Conservation (phyloP, 805 yeast genomes). For the Yamadazyma sp. region DNA sequence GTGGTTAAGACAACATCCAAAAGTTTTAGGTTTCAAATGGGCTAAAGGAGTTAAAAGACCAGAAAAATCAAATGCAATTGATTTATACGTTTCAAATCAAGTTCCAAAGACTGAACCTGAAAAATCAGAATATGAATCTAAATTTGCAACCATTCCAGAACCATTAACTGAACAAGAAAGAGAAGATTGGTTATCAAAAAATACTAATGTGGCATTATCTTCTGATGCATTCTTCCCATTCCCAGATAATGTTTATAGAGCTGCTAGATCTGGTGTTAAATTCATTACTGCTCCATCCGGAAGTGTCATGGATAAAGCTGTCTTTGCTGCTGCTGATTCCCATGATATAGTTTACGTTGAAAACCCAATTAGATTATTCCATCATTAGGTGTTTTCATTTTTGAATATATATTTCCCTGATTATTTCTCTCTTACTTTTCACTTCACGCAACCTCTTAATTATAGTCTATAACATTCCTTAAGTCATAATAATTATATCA, state of each 20-base stretch:
- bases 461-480: too few species aligned
- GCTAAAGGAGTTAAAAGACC: slow-evolving; percentile 98
- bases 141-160: slow-evolving; percentile 78
- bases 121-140: slow-evolving; percentile 85
- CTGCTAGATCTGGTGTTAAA: slow-evolving; percentile 94
- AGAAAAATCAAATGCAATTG: slow-evolving; percentile 97
- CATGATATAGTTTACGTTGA: slow-evolving; percentile 89
- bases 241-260: slow-evolving; percentile 98
- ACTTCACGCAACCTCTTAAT: too few species aligned
- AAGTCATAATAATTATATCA: too few species aligned
- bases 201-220: slow-evolving; percentile 83
- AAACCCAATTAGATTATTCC: slow-evolving; percentile 97
- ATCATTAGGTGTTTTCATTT: slow-evolving; percentile 59
- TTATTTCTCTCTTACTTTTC: too few species aligned
- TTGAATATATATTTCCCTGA: too few species aligned
- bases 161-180: slow-evolving; percentile 84
- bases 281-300: slow-evolving; percentile 97
- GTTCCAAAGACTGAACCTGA: slow-evolving; percentile 92
- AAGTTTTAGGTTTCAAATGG: slow-evolving; percentile 91
- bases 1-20: slow-evolving; percentile 99
- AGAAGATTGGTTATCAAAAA: slow-evolving; percentile 77
- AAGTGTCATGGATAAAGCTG: slow-evolving; percentile 96
- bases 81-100: slow-evolving; percentile 86
- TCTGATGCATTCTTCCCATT: slow-evolving; percentile 99
- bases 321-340: slow-evolving; percentile 92